Evolutionary conservation across 2,329 filamentous ascomycete genomes (phyloP), one percentile per base, ranked within the genome.

Genomic region (Lasiodiplodia theobromae): DNA sequence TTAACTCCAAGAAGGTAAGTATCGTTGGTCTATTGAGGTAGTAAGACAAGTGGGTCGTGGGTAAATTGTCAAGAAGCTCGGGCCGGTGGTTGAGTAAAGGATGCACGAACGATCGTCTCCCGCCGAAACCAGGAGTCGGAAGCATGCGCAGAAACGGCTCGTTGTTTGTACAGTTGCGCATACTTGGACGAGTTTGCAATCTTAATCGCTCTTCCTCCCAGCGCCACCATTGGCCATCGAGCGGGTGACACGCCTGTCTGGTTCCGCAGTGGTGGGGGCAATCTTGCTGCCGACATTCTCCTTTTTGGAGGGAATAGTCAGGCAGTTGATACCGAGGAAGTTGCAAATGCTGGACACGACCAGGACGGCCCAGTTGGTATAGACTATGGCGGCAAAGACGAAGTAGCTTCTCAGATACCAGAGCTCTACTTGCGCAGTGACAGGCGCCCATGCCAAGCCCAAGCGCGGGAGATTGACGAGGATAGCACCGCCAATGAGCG

Each of bases 341-440:
- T 90, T 86, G 82, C 96, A 98, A 74, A 99, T 98, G 77, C 91
- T 92, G 71, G 90, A 92, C 75, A 97, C 93, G 58, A 98, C 94
- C 52, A 97, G 84, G 74, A 92, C 91, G 0, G 96, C 96, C 96
- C 96, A 99, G 73, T 92, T 89, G 79, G 92, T 94, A 81, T 99
- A 99, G 3, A 93, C 92, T n/a, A 94, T 82, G 56, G 90, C 82
- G 1, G 94, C 90, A 78, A 97, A 96, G 60, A 92, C 75, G 71
- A 98, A 91, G 82, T 97, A 98, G 0, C 84, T 88, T 74, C 92
- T 89, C 25, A 99, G 87, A 77, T 98, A 99, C 80, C 86, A 87
- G 16, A 94, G 82, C 81, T 98, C 96, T 7, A 89, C 75, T 37
- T 70, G 79, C 2, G 91, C 85, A 1, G 74, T 77, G 0, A 76